These are phyloP conservation scores for Aspergillus fructus DNA, from an alignment of 2,329 filamentous ascomycete species.

Conservation along the genomic window DNA sequence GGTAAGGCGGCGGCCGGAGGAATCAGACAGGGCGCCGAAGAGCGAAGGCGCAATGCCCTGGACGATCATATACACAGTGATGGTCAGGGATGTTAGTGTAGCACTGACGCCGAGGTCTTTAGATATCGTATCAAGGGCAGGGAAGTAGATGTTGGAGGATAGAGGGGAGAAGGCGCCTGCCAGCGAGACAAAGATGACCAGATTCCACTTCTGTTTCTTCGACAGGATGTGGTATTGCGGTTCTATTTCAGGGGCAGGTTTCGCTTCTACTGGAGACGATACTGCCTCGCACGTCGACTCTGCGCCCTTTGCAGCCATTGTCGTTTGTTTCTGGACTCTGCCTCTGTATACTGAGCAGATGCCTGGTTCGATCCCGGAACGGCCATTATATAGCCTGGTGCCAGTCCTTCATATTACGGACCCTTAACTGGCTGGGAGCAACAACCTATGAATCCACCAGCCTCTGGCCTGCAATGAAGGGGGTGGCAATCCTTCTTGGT, in stretches of 20 bases:
- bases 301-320: not conserved
- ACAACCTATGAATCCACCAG: not conserved
- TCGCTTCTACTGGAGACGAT: too few relatives aligned
- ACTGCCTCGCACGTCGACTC: not conserved
- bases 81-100: slow-evolving; percentile 34
- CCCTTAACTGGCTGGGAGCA: too few relatives aligned
- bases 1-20: slow-evolving; percentile 46
- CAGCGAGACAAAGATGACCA: slow-evolving; percentile 31
- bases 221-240: slow-evolving; percentile 35
- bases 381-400: too few relatives aligned
- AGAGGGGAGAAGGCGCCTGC: slow-evolving; percentile 38
- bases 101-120: slow-evolving; percentile 27
- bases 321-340: too few relatives aligned
- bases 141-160: slow-evolving; percentile 49
- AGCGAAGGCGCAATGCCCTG: slow-evolving; percentile 53
- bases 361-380: too few relatives aligned
- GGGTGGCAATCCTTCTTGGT: not conserved
- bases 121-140: slow-evolving; percentile 34
- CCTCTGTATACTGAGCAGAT: too few relatives aligned
- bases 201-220: slow-evolving; percentile 35
- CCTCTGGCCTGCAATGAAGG: not conserved
- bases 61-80: slow-evolving; percentile 50
- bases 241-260: not conserved
- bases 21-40: slow-evolving; percentile 52
- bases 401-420: too few relatives aligned